These are phyloP conservation scores for Silybum marianum DNA, from an alignment of 129 eudicot species.

Conservation along the genomic window DNA sequence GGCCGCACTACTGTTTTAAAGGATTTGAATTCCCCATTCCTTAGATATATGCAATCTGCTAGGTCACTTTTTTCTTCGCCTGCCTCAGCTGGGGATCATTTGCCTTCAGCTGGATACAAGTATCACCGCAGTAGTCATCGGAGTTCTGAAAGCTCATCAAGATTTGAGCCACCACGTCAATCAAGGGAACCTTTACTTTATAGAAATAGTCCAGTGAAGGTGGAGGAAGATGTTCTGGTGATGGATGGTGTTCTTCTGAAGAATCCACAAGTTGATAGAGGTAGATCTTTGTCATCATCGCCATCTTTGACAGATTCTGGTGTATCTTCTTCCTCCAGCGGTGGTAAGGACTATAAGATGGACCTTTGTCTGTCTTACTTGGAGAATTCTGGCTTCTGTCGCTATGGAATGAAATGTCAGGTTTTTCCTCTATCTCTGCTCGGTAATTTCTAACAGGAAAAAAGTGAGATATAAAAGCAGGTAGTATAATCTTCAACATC, in stretches of 20 bases:
- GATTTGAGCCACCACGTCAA: too few relatives aligned
- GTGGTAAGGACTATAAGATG: constrained; percentile 29
- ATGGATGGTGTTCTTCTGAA: constrained; percentile 43
- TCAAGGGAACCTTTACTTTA: constrained; percentile 26
- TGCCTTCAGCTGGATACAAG: constrained; percentile 22
- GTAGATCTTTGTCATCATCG: constrained; percentile 26
- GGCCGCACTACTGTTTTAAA: constrained; percentile 24
- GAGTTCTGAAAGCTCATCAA: too few relatives aligned
- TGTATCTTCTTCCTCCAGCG: constrained; percentile 32
- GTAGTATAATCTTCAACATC: not conserved
- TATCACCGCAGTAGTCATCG: constrained; percentile 23
- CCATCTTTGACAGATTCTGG: constrained; percentile 34
- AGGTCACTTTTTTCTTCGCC: constrained; percentile 20
- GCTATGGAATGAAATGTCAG: constrained; percentile 41
- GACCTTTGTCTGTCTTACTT: constrained; percentile 36
- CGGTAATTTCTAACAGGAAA: constrained; percentile 1
- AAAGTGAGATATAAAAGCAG: not conserved
- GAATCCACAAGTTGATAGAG: constrained; percentile 18
- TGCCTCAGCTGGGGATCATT: constrained; percentile 14
- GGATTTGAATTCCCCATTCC: constrained; percentile 31
- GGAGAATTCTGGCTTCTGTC: constrained; percentile 36
- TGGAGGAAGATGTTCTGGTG: constrained; percentile 46
- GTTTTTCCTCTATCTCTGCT: constrained; percentile 27
- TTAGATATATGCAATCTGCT: constrained; percentile 33
- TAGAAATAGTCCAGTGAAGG: constrained; percentile 30